A percentile compares a stretch with the other conserved stretches of the same genome.
These are phyloP conservation scores for Aureobasidium sp. DNA, from an alignment of 2,329 filamentous ascomycete genomes.

Conservation along the genomic window DNA sequence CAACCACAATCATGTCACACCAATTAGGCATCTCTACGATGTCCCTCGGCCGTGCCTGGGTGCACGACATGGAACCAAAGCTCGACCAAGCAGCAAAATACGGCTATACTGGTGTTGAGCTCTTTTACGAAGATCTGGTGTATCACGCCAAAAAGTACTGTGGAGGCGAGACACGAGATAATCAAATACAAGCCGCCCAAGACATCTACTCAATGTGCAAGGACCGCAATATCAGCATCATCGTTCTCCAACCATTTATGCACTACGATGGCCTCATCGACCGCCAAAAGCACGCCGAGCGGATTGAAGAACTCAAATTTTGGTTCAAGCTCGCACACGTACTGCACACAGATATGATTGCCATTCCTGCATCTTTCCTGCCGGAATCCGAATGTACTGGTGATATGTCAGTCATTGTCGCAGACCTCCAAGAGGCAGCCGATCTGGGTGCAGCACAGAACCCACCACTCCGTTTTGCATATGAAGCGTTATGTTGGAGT, in stretches of 20 bases:
- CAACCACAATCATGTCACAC: conserved; percentile 38
- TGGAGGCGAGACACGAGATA: conserved; percentile 39
- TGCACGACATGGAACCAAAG: conserved; percentile 61
- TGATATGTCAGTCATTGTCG: conserved; percentile 50
- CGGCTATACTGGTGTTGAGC: conserved; percentile 63
- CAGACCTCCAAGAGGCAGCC: conserved; percentile 58
- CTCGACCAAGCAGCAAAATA: conserved; percentile 59
- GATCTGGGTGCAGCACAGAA: conserved; percentile 55
- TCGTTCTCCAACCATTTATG: conserved; percentile 70
- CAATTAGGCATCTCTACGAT: conserved; percentile 67
- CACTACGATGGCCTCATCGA: conserved; percentile 70
- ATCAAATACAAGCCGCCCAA: conserved; percentile 50
- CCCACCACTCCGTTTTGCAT: conserved; percentile 57
- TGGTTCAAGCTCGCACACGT: conserved; percentile 63
- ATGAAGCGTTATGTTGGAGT: conserved; percentile 68
- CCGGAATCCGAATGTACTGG: conserved; percentile 40
- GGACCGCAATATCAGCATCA: conserved; percentile 49
- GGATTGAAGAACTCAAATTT: conserved; percentile 56
- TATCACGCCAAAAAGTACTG: conserved; percentile 48
- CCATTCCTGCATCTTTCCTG: conserved; percentile 67
- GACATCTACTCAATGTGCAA: conserved; percentile 53
- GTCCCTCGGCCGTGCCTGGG: conserved; percentile 66
- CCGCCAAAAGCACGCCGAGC: conserved; percentile 49
- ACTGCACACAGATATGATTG: conserved; percentile 64
- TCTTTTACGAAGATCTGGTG: conserved; percentile 69